Conservation (phyloP, 345 rosid genomes). For the Carallia brachiata region DNA sequence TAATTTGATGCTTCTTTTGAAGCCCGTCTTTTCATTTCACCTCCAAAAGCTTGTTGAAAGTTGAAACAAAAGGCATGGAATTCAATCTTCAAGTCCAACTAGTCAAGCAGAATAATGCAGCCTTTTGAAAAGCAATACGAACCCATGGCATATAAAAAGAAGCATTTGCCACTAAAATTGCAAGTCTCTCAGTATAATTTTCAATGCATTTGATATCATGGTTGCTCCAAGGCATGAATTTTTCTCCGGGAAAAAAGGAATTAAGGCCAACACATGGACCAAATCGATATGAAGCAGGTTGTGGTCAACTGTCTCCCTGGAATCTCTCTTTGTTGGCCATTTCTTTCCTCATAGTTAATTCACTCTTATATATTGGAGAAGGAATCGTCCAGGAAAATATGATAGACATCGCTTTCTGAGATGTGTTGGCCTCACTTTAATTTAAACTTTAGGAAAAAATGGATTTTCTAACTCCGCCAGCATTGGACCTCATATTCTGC, state of each 20-base stretch:
- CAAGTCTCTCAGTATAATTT: not conserved
- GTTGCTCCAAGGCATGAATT: too few relatives aligned
- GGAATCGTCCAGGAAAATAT: too few relatives aligned
- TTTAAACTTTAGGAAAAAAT: too few relatives aligned
- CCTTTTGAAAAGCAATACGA: constrained; percentile 12
- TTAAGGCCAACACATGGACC: not conserved
- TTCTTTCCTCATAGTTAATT: too few relatives aligned
- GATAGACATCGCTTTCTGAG: too few relatives aligned
- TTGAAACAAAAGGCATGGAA: constrained; percentile 9
- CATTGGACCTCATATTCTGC: too few relatives aligned
- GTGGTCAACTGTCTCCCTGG: not conserved
- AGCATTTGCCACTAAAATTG: constrained; percentile 2
- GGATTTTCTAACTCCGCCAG: too few relatives aligned
- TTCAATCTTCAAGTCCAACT: constrained; percentile 8
- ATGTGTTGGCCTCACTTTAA: too few relatives aligned
- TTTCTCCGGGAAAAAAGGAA: not conserved
- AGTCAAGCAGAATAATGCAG: constrained; percentile 9
- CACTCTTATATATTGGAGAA: too few relatives aligned
- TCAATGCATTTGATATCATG: too few relatives aligned
- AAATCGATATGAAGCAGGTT: not conserved
- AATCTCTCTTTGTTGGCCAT: too few relatives aligned
- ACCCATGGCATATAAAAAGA: constrained; percentile 14
- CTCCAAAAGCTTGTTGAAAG: not conserved
- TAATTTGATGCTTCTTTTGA: not conserved
- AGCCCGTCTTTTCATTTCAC: not conserved